phyloP scores from a whole-genome alignment of 805 yeast species.

The Wickerhamiella sergipiensis region DNA sequence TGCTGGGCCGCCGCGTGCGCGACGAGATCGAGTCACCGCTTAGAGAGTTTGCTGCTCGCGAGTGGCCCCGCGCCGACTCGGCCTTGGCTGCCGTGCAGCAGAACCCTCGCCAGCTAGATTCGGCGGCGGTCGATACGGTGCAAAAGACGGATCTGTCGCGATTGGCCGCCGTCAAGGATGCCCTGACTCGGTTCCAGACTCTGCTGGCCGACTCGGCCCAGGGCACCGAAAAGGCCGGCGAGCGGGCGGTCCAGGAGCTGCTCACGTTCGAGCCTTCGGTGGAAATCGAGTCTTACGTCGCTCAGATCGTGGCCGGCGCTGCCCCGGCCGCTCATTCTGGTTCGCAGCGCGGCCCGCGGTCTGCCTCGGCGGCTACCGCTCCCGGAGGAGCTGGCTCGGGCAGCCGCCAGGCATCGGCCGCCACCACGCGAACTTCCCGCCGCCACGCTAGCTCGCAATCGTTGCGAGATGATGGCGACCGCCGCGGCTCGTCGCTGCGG shows the following conservation, averaged over 20 bases:
- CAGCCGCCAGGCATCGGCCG: background rate
- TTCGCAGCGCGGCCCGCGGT: background rate
- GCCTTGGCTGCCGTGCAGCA: slow-evolving; percentile 4
- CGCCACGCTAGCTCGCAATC: background rate
- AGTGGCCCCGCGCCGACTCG: slow-evolving; percentile 19
- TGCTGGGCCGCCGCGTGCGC: slow-evolving; percentile 26
- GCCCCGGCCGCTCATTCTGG: slow-evolving; percentile 7
- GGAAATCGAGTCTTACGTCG: slow-evolving; percentile 46
- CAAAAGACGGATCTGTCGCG: slow-evolving; percentile 32
- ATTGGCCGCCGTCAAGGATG: slow-evolving; percentile 47
- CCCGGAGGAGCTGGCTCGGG: background rate
- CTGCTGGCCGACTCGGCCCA: slow-evolving; percentile 41
- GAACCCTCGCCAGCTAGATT: slow-evolving; percentile 11
- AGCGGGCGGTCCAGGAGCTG: slow-evolving; percentile 49
- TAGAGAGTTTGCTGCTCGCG: slow-evolving; percentile 29
- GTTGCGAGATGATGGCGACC: background rate
- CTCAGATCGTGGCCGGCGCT: slow-evolving; percentile 18
- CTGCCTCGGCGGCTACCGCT: background rate
- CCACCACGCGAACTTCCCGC: background rate
- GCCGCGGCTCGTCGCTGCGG: background rate
- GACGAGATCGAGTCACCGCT: slow-evolving; percentile 27
- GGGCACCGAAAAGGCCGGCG: slow-evolving; percentile 36
- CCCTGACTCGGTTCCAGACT: slow-evolving; percentile 52
- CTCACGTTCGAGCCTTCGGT: slow-evolving; percentile 48
- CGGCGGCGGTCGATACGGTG: slow-evolving; percentile 44